Percentiles rank a stretch among this genome's conserved stretches.
Conservation (phyloP, 1,284 basidiomycete species). For the Leccinum pachyderme region DNA sequence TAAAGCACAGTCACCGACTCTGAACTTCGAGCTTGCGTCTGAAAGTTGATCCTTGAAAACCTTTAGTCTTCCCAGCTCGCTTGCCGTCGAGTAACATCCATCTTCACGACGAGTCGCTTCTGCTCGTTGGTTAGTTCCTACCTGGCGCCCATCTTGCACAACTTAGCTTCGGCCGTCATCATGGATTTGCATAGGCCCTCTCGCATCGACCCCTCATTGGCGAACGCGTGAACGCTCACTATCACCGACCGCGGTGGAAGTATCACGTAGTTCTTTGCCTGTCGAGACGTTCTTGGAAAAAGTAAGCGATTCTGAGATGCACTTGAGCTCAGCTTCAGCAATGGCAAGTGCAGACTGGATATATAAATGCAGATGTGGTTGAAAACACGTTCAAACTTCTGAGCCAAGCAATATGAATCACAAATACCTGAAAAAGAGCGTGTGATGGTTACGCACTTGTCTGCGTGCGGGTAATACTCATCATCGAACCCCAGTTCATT, state of each 20-base stretch:
- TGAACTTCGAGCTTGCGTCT: slow-evolving; percentile 70
- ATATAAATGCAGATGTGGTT: neutral
- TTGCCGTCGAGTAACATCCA: slow-evolving; percentile 74
- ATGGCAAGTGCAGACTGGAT: slow-evolving; percentile 50
- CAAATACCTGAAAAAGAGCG: slow-evolving; percentile 55
- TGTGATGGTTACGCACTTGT: neutral
- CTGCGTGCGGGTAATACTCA: slow-evolving; percentile 32
- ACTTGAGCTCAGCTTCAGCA: slow-evolving; percentile 55
- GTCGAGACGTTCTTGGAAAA: slow-evolving; percentile 77
- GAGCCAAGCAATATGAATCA: slow-evolving; percentile 26
- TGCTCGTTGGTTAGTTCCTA: slow-evolving; percentile 65
- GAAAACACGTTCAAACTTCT: neutral
- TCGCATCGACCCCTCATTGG: slow-evolving; percentile 72
- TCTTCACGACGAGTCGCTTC: slow-evolving; percentile 70
- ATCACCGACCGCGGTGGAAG: slow-evolving; percentile 64
- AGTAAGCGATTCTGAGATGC: slow-evolving; percentile 53
- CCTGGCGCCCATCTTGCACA: slow-evolving; percentile 55
- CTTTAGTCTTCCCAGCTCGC: slow-evolving; percentile 61
- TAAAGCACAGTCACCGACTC: slow-evolving; percentile 41
- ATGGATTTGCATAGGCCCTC: slow-evolving; percentile 75
- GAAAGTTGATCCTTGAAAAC: slow-evolving; percentile 68
- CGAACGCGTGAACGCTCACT: slow-evolving; percentile 54
- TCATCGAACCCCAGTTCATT: slow-evolving; percentile 55
- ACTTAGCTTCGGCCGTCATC: slow-evolving; percentile 65
- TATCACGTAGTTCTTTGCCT: slow-evolving; percentile 68